A percentile compares a stretch with the other conserved stretches of the same genome.
phyloP scores from a whole-genome alignment of 306 rosid species.

The Dalbergia cochinchinensis region DNA sequence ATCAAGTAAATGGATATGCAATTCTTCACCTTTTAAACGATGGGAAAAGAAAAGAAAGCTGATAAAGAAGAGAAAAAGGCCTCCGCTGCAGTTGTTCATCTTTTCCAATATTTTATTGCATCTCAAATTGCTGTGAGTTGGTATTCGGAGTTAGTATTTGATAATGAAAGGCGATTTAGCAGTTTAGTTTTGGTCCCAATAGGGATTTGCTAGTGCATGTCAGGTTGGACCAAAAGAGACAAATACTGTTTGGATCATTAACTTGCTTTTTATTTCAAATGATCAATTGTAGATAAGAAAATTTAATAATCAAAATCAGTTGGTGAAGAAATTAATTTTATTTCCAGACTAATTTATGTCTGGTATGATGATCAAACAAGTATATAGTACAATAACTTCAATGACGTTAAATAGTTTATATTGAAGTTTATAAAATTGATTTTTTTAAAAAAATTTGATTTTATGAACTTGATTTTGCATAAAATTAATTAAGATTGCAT shows the following conservation, averaged over 20 bases:
- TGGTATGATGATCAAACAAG: background rate
- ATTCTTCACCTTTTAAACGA: background rate
- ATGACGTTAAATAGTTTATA: background rate
- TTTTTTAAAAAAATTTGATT: no score
- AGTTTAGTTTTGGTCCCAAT: constrained; percentile 23
- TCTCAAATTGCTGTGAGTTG: constrained; percentile 2
- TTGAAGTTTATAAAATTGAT: no score
- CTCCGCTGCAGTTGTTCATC: background rate
- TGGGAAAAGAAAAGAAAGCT: background rate
- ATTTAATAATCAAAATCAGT: background rate
- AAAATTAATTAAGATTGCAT: no score
- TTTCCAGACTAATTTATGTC: background rate
- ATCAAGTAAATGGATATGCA: no score
- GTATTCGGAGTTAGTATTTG: background rate
- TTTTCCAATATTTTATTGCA: background rate
- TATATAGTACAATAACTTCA: background rate
- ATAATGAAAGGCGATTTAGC: background rate
- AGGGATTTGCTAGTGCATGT: background rate
- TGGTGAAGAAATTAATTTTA: constrained; percentile 2
- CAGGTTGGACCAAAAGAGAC: constrained; percentile 32
- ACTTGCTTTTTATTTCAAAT: background rate
- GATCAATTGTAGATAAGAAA: background rate
- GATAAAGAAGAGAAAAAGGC: background rate
- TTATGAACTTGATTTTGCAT: no score
- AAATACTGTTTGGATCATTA: background rate